phyloP scores from a whole-genome alignment of 2,329 filamentous ascomycete species.

The Colletotrichum magnum region DNA sequence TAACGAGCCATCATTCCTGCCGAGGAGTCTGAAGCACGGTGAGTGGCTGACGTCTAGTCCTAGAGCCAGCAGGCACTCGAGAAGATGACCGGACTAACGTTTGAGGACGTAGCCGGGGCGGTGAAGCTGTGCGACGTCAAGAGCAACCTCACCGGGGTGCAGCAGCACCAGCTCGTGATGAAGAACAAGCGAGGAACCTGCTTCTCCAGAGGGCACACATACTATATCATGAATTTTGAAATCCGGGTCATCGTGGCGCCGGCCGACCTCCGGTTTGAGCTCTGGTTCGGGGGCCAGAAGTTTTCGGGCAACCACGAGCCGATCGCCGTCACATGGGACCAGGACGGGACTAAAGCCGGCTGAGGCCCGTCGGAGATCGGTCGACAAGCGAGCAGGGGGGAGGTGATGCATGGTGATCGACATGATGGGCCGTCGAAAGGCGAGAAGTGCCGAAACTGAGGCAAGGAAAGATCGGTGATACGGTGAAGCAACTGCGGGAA shows the following conservation, averaged over 20 bases:
- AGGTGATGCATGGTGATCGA: neutral
- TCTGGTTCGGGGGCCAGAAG: conserved; percentile 58
- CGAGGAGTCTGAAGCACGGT: conserved; percentile 55
- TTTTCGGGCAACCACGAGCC: conserved; percentile 57
- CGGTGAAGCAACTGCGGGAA: neutral
- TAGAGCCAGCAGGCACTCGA: neutral
- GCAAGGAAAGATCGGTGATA: too few species aligned
- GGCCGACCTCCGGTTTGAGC: conserved; percentile 65
- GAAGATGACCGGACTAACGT: neutral
- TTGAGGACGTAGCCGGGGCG: conserved; percentile 49
- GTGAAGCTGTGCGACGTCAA: conserved; percentile 56
- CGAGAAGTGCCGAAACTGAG: neutral
- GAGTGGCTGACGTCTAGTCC: conserved; percentile 25
- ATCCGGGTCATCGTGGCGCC: conserved; percentile 69
- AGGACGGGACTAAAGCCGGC: conserved; percentile 42
- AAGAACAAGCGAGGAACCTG: conserved; percentile 53
- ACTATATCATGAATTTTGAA: conserved; percentile 59
- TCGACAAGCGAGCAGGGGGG: neutral
- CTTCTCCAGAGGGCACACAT: conserved; percentile 52
- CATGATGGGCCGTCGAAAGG: neutral
- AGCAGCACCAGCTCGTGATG: conserved; percentile 54
- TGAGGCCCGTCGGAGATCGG: neutral
- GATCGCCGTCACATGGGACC: conserved; percentile 53
- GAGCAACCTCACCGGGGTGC: conserved; percentile 57
- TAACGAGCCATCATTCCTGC: conserved; percentile 53